Evolutionary conservation across 345 rosid species (phyloP), one percentile per base, ranked within the genome.

Genomic region (Lepidium africanum): DNA sequence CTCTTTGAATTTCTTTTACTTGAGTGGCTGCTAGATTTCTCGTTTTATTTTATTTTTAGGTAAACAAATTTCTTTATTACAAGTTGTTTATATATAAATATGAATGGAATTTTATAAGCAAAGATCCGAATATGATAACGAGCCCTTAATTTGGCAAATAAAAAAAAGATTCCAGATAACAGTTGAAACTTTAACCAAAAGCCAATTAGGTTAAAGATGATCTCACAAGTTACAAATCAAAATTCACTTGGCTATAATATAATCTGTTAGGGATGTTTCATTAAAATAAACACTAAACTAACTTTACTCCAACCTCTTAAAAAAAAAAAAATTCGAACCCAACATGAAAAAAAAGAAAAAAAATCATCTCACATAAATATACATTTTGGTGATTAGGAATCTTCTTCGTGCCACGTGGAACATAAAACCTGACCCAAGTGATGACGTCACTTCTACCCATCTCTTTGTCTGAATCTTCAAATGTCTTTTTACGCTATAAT

Each of bases 371-470:
- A 58, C 35, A 5, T 25, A 59, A 16, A 38, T 5, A 69, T 16
- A 12, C n/a, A n/a, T n/a, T 21, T 70, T 47, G 0, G 7, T 23
- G 27, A 49, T 50, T 19, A 65, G 41, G 63, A 61, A 60, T 12
- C 36, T 50, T 62, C 59, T 0, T 55, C 0, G 0, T 1, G 71
- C 77, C 72, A 73, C 80, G 79, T 78, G 81, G 77, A 77, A 49
- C 17, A 19, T n/a, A 63, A 54, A 25, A 56, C 27, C 59, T 78
- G 79, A 79, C 74, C 23, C 71, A 37, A 9, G 0, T 6, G 51
- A 54, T 72, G 75, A 70, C 79, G 63, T 76, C 74, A 67, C 49
- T 49, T 1, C 16, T 32, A 38, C 5, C 3, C 52, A 25, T 41
- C 76, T 5, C 30, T 4, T 35, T 27, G 15, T 38, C 19, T 33